Evolutionary conservation across 2,329 filamentous ascomycete species (phyloP).

Genomic region (Exserohilum turcica): DNA sequence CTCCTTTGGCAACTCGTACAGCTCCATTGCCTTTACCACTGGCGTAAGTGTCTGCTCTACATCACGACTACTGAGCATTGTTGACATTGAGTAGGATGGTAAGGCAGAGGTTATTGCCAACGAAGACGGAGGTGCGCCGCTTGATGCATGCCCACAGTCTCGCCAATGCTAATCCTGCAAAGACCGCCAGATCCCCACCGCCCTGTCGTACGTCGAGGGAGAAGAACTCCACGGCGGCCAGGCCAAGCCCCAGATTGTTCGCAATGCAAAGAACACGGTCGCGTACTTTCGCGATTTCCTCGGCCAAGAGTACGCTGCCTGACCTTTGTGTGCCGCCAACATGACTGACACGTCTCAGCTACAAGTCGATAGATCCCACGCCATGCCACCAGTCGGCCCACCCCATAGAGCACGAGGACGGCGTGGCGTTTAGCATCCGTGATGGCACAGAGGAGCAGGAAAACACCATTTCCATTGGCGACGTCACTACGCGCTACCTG

Average conservation of each 20-base stretch:
- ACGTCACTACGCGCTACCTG: constrained; percentile 84
- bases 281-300: constrained; percentile 96
- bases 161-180: constrained; percentile 16
- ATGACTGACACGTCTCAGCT: constrained; percentile 55
- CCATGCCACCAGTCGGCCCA: constrained; percentile 93
- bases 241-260: constrained; percentile 89
- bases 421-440: constrained; percentile 80
- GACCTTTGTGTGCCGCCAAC: neutral
- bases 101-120: constrained; percentile 98
- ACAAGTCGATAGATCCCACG: constrained; percentile 95
- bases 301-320: constrained; percentile 76
- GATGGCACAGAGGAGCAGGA: constrained; percentile 64
- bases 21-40: constrained; percentile 89
- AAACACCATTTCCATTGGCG: constrained; percentile 76
- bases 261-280: constrained; percentile 91
- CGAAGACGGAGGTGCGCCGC: constrained; percentile 83
- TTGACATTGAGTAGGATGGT: constrained; percentile 66
- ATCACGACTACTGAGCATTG: neutral
- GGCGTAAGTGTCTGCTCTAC: constrained; percentile 49
- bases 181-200: constrained; percentile 96
- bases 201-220: constrained; percentile 91
- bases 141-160: constrained; percentile 7
- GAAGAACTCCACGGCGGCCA: constrained; percentile 97
- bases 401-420: constrained; percentile 73
- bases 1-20: constrained; percentile 97